Evolutionary conservation across 768 basidiomycete species (phyloP).

Genomic region (Pleurotus cornucopiae): DNA sequence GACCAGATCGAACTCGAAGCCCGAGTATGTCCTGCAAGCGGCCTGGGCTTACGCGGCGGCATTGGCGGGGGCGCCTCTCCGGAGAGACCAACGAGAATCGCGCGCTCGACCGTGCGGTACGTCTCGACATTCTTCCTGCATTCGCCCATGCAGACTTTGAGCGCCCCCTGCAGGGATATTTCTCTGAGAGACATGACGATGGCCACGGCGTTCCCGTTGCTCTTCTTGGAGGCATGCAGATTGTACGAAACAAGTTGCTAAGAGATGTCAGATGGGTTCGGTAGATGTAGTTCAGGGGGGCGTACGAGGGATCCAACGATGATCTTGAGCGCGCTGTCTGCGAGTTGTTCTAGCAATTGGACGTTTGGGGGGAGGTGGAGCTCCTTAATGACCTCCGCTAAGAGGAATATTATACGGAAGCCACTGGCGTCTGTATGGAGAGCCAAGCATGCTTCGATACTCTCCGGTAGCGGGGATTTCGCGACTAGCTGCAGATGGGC

Average conservation of each 20-base stretch:
- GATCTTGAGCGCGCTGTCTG: slow-evolving; percentile 41
- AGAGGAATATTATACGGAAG: slow-evolving; percentile 41
- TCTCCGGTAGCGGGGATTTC: slow-evolving; percentile 26
- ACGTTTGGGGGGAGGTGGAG: slow-evolving; percentile 27
- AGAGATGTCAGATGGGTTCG: not conserved
- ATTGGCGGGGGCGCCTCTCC: slow-evolving; percentile 1
- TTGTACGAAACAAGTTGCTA: slow-evolving; percentile 59
- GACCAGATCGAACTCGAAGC: slow-evolving; percentile 15
- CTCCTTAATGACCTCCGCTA: slow-evolving; percentile 52
- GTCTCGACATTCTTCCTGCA: slow-evolving; percentile 31
- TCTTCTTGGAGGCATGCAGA: slow-evolving; percentile 31
- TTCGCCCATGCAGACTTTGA: slow-evolving; percentile 34
- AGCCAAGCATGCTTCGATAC: slow-evolving; percentile 41
- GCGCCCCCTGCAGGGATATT: slow-evolving; percentile 47
- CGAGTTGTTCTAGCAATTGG: slow-evolving; percentile 14
- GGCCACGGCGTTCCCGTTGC: slow-evolving; percentile 42
- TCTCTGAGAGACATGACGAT: slow-evolving; percentile 41
- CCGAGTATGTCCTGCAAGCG: slow-evolving; percentile 8
- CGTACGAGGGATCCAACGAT: slow-evolving; percentile 51
- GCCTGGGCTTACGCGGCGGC: slow-evolving; percentile 3
- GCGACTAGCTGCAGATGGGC: slow-evolving; percentile 28
- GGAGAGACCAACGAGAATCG: slow-evolving; percentile 12
- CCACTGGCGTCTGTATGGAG: slow-evolving; percentile 47
- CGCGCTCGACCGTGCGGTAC: slow-evolving; percentile 27
- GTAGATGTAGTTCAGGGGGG: not conserved